phyloP scores from a whole-genome alignment of 768 basidiomycete genomes.

The Lactifluus subvellereus region DNA sequence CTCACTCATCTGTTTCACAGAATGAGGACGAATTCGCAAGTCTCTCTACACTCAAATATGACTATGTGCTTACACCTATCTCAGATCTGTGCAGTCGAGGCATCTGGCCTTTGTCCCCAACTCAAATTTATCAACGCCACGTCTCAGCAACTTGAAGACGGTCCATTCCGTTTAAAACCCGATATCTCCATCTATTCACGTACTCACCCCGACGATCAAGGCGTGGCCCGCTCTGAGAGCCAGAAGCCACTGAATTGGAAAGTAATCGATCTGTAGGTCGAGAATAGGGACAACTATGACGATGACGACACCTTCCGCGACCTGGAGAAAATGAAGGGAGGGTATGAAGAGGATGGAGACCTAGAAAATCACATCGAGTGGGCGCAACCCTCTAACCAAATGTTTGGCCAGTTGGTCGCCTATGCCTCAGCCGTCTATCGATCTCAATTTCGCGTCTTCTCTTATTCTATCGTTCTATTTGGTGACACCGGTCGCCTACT shows the following conservation, averaged over 20 bases:
- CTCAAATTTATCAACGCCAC: constrained; percentile 1
- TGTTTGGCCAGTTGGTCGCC: constrained; percentile 1
- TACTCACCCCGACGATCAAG: not conserved
- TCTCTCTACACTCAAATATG: not conserved
- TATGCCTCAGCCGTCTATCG: not conserved
- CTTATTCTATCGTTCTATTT: not conserved
- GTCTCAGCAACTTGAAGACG: not conserved
- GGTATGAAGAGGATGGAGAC: not conserved
- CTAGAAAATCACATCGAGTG: not conserved
- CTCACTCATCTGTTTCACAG: not conserved
- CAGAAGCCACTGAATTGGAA: constrained; percentile 2
- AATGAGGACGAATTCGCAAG: not conserved
- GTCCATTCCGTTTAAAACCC: not conserved
- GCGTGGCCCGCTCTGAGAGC: not conserved
- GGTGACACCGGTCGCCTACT: constrained; percentile 2
- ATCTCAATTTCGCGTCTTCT: constrained; percentile 8
- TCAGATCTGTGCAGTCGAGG: not conserved
- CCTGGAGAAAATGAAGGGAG: not conserved
- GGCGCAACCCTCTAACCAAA: not conserved
- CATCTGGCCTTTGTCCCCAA: not conserved
- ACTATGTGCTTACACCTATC: not conserved
- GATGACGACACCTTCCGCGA: not conserved
- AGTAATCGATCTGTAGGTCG: constrained; percentile 1
- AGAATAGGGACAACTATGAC: not conserved
- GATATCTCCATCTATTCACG: constrained; percentile 4